phyloP scores from a whole-genome alignment of 495 filamentous ascomycete genomes.

The Penicillium argentinense region DNA sequence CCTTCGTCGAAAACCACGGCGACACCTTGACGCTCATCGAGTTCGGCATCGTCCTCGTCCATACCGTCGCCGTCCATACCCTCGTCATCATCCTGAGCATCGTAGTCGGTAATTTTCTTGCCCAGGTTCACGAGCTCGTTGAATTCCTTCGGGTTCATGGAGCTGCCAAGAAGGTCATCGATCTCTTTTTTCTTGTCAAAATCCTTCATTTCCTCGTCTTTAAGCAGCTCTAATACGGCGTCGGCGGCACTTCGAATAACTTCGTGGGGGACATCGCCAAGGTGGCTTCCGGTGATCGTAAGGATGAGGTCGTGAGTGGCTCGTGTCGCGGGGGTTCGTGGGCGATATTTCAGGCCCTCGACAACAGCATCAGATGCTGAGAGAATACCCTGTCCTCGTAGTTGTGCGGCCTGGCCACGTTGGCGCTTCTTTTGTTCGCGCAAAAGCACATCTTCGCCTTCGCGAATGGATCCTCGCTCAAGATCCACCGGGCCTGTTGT shows the following conservation, averaged over 20 bases:
- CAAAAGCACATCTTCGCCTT: conserved; percentile 83
- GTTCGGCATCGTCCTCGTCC: conserved; percentile 65
- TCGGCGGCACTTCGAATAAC: conserved; percentile 95
- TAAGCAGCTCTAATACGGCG: conserved; percentile 84
- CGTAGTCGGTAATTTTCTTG: conserved; percentile 99
- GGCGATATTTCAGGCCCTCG: conserved; percentile 83
- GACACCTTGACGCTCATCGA: conserved; percentile 93
- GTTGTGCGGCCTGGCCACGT: conserved; percentile 66
- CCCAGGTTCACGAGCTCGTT: conserved; percentile 95
- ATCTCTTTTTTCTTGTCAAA: conserved; percentile 98
- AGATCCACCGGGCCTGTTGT: conserved; percentile 62
- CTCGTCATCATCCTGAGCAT: conserved; percentile 95
- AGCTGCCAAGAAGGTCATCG: conserved; percentile 83
- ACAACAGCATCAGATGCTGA: conserved; percentile 82
- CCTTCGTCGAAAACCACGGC: conserved; percentile 96
- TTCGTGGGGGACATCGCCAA: conserved; percentile 92
- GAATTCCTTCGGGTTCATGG: conserved; percentile 86
- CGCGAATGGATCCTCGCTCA: conserved; percentile 74
- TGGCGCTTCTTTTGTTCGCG: conserved; percentile 88
- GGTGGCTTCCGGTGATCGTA: conserved; percentile 80
- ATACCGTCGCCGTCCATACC: conserved; percentile 70
- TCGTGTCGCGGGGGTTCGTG: conserved; percentile 86
- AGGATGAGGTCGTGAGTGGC: conserved; percentile 96
- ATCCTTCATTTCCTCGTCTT: conserved; percentile 94
- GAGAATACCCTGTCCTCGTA: conserved; percentile 76